Evolutionary conservation across 345 rosid species (phyloP), one percentile per base, ranked within the genome.

Genomic region (Bretschneidera sinensis): DNA sequence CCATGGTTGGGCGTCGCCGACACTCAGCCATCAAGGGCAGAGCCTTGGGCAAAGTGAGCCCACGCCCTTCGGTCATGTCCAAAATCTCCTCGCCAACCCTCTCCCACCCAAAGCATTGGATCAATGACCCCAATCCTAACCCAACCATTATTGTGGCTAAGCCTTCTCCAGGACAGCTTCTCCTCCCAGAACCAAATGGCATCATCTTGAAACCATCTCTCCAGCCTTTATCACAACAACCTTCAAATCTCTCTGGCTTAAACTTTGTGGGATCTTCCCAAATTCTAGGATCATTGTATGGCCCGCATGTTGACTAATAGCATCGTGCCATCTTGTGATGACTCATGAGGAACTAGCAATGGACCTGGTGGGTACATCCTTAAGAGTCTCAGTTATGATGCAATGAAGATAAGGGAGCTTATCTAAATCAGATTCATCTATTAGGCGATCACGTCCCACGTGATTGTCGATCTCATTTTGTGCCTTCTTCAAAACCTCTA

Each of bases 161-260:
- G 1, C 51, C 71, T n/a, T 80, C 82, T 0, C 84, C 87, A 0
- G 91, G 86, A 25, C 86, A 81, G 19, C 72, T 24, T 53, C 89
- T 64, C 59, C 88, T 64, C 6, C 88, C 88, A 0, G 67, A 25
- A 22, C 85, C 80, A 54, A 83, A 80, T 0, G 85, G 75, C 57
- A 72, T 21, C 58, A 69, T 23, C 53, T 24, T 74, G 39, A 66
- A 51, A 18, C 77, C 72, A 33, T 74, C 74, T 47, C 10, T 60
- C 11, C 17, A 31, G 18, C 61, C 66, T 50, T n/a, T n/a, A n/a
- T 48, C 79, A 17, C n/a, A 4, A n/a, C n/a, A n/a, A 0, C 43
- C 66, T 21, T 48, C 34, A 52, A 72, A 81, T 51, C 89, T 51
- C 51, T 78, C 82, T 0, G 85, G 84, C 45, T 65, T 70, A 48